Base-by-base conservation (phyloP, 2,329 filamentous ascomycete species). In the Elsinoe perseae region DNA sequence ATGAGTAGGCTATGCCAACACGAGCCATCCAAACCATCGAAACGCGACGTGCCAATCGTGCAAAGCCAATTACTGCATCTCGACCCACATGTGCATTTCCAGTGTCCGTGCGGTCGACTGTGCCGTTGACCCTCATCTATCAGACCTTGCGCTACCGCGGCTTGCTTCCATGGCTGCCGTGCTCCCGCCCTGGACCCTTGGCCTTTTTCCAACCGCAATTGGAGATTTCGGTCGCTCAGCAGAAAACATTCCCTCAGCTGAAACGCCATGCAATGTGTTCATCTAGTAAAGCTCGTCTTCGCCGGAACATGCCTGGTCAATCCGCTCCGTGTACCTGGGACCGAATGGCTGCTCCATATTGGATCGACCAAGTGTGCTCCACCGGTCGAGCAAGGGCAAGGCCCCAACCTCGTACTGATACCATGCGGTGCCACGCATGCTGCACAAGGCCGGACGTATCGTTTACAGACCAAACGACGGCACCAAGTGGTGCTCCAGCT, bases 61-160 rank as follows among this genome's bases (percentile, higher is more conserved):
- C 20, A 38, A 52, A 52, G 28, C 48, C 32, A 52, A 52, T 52
- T 52, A 52, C 48, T 52, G 48, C 48, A 52, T 30, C 30, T 38
- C 30, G 48, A 52, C 32, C 48, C 48, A 52, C 48, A 34, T 25
- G 16, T 36, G 20, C 28, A 28, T 21, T 20, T 32, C 25, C 27
- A 21, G 10, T 28, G 18, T 28, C 48, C n/a, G 28, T 25, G 28
- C 32, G 48, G 20, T 52, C 23, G 48, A 52, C 48, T 52, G 48
- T 52, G 48, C 48, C 48, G 48, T n/a, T 7, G 43, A 28, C 43
- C 43, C 43, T 48, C 48, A 52, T 52, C 48, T 52, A 52, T 52
- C 48, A 36, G 18, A 36, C 48, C 48, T 52, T 38, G 48, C 48
- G 30, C 48, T 52, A 52, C 48, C 32, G 30, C 30, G 48, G 48